Percentiles rank a stretch among this genome's conserved stretches.
These are phyloP conservation scores for Cystofilobasidium macerans DNA, from an alignment of 768 basidiomycete species.

Conservation along the genomic window DNA sequence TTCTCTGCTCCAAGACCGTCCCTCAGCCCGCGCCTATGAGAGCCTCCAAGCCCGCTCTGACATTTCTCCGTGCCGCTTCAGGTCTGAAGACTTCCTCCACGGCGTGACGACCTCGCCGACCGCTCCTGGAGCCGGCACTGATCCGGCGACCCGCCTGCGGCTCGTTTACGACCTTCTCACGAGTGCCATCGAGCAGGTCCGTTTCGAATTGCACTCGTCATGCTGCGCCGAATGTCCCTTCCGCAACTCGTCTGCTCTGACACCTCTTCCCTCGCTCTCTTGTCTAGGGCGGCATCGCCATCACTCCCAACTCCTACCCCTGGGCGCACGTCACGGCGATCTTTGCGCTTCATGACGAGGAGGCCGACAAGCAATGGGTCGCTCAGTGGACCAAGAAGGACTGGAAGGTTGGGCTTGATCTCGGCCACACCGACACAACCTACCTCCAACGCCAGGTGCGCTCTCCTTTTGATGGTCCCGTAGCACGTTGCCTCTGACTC, in stretches of 20 bases:
- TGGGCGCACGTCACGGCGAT: slow-evolving; percentile 43
- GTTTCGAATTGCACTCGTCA: background rate
- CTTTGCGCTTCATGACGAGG: slow-evolving; percentile 70
- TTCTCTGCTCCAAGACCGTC: background rate
- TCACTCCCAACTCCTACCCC: slow-evolving; percentile 23
- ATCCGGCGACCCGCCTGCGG: slow-evolving; percentile 68
- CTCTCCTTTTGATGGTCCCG: slow-evolving; percentile 17
- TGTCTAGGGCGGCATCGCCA: slow-evolving; percentile 14
- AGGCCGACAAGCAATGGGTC: slow-evolving; percentile 71
- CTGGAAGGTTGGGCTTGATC: slow-evolving; percentile 42
- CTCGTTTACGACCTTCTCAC: slow-evolving; percentile 63
- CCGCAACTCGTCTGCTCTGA: background rate
- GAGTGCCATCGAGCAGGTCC: slow-evolving; percentile 20
- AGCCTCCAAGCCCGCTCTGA: background rate
- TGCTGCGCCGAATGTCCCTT: background rate
- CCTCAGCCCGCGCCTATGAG: background rate
- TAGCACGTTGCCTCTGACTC: background rate
- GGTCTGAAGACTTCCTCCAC: slow-evolving; percentile 37
- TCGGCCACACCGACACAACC: slow-evolving; percentile 48
- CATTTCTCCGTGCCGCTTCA: background rate
- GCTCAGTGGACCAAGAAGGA: slow-evolving; percentile 54
- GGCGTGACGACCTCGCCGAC: slow-evolving; percentile 43
- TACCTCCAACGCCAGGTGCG: slow-evolving; percentile 61
- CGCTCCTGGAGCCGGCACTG: slow-evolving; percentile 42
- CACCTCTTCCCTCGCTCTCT: background rate